Evolutionary conservation across 208 protist genomes (phyloP), one percentile per base, ranked within the genome.

Genomic region (Eutreptiella sp.): DNA sequence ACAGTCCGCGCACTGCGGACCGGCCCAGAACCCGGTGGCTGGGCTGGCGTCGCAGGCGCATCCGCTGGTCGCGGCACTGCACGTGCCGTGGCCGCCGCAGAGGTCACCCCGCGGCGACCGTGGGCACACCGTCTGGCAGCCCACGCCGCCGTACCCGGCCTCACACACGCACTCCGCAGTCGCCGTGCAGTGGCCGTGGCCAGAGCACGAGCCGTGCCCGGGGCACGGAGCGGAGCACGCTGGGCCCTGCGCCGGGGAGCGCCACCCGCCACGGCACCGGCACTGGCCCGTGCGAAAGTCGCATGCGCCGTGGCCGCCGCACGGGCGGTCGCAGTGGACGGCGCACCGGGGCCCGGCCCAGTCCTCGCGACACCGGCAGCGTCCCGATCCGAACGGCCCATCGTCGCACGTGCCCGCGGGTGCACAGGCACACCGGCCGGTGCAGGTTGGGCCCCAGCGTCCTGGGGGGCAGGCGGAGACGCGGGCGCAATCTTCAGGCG

Each of bases 221-320:
- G n/a, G 27, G 53, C 58, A 64, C 43, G n/a, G n/a, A n/a, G n/a
- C n/a, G n/a, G n/a, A n/a, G n/a, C n/a, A n/a, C n/a, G n/a, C n/a
- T n/a, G n/a, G n/a, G n/a, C n/a, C n/a, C n/a, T n/a, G n/a, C n/a
- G n/a, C n/a, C n/a, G n/a, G n/a, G n/a, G n/a, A n/a, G n/a, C n/a
- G 24, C 42, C 53, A 64, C n/a, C 58, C 58, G 46, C n/a, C 27
- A 31, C 19, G 5, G 53, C 58, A 64, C 5, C 26, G 16, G 53
- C 58, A 64, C 50, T 7, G 5, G 9, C 58, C 58, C 27, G 21
- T 50, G 21, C 58, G 48, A 32, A 50, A 21, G 61, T 48, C 21
- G 61, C 61, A 67, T 5, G 23, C 34, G 19, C 61, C 61, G 55
- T 67, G 61, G 9, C 58, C 50, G 50, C 39, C 39, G 50, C 50